Conservation (phyloP, 225 moss, liverwort and hornwort species). For the Takakia lepidozioides region DNA sequence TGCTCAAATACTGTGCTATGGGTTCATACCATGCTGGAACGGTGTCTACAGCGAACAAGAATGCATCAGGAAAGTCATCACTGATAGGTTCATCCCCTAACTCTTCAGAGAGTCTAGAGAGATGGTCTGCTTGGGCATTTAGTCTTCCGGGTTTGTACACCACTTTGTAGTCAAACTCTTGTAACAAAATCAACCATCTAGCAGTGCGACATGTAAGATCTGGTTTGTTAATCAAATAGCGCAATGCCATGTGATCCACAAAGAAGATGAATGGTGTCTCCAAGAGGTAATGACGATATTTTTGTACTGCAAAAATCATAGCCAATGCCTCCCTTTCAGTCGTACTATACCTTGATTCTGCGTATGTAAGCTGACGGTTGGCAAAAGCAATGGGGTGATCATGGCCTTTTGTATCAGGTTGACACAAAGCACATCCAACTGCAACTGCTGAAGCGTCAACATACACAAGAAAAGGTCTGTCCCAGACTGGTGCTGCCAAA, state of each 20-base stretch:
- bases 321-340: background rate
- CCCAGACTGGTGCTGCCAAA: constrained; percentile 1
- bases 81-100: background rate
- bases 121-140: constrained; percentile 3
- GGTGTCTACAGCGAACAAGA: background rate
- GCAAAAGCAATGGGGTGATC: constrained; percentile 1
- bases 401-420: background rate
- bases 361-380: background rate
- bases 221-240: constrained; percentile 3
- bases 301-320: background rate
- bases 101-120: constrained; percentile 2
- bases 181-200: background rate
- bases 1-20: constrained; percentile 6
- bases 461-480: constrained; percentile 1
- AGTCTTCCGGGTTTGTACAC: constrained; percentile 2
- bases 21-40: constrained; percentile 2
- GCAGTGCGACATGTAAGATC: constrained; percentile 5
- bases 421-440: background rate
- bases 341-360: background rate
- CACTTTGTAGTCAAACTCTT: constrained; percentile 4
- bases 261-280: constrained; percentile 1
- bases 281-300: background rate
- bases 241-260: constrained; percentile 7
- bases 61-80: constrained; percentile 1
- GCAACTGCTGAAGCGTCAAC: background rate